These are phyloP conservation scores for Athelia sp. DNA, from an alignment of 1,284 basidiomycete genomes.

Conservation along the genomic window DNA sequence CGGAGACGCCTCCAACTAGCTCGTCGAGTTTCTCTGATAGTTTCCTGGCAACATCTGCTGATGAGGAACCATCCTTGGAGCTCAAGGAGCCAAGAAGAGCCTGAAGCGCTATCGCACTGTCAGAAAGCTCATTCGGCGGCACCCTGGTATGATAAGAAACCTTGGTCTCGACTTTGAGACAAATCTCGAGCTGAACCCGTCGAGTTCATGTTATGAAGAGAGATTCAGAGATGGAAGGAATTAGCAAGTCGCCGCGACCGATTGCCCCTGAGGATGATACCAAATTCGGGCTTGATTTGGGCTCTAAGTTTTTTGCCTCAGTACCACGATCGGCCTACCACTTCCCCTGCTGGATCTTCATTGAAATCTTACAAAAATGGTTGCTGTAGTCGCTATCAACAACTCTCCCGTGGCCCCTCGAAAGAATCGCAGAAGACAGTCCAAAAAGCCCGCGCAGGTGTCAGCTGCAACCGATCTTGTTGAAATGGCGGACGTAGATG, in stretches of 20 bases:
- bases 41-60: slow-evolving; percentile 43
- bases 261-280: no score
- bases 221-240: background rate
- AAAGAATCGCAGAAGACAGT: slow-evolving; percentile 53
- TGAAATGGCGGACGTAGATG: slow-evolving; percentile 29
- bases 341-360: background rate
- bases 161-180: background rate
- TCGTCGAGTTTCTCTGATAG: slow-evolving; percentile 59
- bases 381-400: slow-evolving; percentile 41
- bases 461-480: slow-evolving; percentile 20
- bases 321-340: background rate
- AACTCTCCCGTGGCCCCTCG: slow-evolving; percentile 29
- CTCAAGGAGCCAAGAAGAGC: slow-evolving; percentile 46
- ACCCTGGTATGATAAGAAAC: slow-evolving; percentile 1
- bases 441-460: slow-evolving; percentile 36
- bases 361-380: slow-evolving; percentile 38
- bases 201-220: background rate
- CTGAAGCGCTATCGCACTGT: slow-evolving; percentile 37
- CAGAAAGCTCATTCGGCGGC: background rate
- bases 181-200: background rate
- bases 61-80: slow-evolving; percentile 30
- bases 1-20: slow-evolving; percentile 46
- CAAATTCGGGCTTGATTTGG: no score
- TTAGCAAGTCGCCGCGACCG: no score
- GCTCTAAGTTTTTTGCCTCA: background rate